Evolutionary conservation across 2,329 filamentous ascomycete genomes (phyloP), one percentile per base, ranked within the genome.

Genomic region (Sarocladiaceae sp.): DNA sequence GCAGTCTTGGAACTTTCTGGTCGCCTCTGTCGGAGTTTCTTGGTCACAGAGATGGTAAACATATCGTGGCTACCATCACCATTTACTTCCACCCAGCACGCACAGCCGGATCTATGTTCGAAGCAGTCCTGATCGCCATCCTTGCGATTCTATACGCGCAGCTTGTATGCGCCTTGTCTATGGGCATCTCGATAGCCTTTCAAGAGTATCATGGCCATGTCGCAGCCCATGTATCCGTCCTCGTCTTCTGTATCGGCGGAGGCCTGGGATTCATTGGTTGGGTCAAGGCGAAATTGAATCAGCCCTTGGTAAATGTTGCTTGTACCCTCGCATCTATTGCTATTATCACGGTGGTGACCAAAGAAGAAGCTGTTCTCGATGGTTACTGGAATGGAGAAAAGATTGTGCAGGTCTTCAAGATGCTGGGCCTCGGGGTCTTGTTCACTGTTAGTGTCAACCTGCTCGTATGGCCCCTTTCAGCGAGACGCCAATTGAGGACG

Each of bases 71-170:
- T 28, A 97, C 93, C 2, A 83, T 97, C 53, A 95, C 90, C 1
- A 92, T 97, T 11, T 97, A 96, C 64, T 97, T 97, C 62, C 91
- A 97, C 66, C 91, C 93, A 4, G 89, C 90, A 5, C 79, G 93
- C 53, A 90, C 90, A 17, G 82, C 86, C 23, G 93, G 93, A 1
- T 94, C 88, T 58, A 96, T 97, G 90, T 80, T 90, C 53, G 89
- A 96, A 68, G 92, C 91, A 3, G 80, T 87, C 11, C 71, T 92
- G 29, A 83, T 94, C 53, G 89, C 90, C 5, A 71, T 88, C 33
- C 75, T 87, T 29, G 92, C 91, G 2, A 89, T 96, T 55, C 69
- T 84, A 33, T 97, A 96, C 50, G 71, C 71, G 3, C 68, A 70
- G 52, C 73, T 90, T 35, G 74, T 97, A 33, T 89, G 86, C 5